Conservation (phyloP, 2,329 filamentous ascomycete species). For the Trichoderma arundinaceum region DNA sequence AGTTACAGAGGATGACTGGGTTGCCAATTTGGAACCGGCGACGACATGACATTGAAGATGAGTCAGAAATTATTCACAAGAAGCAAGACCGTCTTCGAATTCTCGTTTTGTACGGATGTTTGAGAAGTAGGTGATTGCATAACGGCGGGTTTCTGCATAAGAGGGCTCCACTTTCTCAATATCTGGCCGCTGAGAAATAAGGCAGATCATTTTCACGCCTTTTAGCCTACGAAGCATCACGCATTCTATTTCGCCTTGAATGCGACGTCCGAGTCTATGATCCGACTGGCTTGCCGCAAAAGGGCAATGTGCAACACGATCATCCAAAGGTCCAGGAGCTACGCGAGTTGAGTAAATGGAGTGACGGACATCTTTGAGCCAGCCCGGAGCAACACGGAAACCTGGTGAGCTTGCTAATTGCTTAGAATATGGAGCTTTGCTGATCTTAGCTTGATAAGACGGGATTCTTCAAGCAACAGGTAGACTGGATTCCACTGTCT, state of each 20-base stretch:
- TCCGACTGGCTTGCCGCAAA: constrained; percentile 63
- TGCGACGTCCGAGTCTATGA: constrained; percentile 70
- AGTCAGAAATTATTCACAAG: constrained; percentile 48
- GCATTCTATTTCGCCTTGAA: constrained; percentile 67
- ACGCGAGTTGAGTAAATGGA: constrained; percentile 65
- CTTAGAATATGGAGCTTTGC: constrained; percentile 7
- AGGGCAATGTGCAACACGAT: constrained; percentile 63
- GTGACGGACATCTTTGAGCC: constrained; percentile 70
- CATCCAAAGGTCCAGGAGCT: constrained; percentile 69
- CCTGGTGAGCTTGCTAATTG: constrained; percentile 46
- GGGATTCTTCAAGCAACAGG: constrained; percentile 71
- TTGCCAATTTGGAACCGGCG: constrained; percentile 60
- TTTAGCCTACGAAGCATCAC: constrained; percentile 62
- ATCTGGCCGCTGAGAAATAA: too few species aligned
- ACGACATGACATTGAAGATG: constrained; percentile 41
- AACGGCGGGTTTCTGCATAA: too few species aligned
- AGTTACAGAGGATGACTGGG: constrained; percentile 56
- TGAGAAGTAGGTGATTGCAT: constrained; percentile 49
- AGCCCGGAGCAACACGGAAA: constrained; percentile 72
- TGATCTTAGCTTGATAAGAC: constrained; percentile 48
- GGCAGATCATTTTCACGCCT: constrained; percentile 63
- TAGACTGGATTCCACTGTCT: constrained; percentile 71
- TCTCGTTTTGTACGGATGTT: constrained; percentile 65
- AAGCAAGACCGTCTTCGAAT: constrained; percentile 54
- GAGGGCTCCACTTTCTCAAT: too few species aligned